Percentiles rank a stretch among this genome's conserved stretches.
Conservation (phyloP, 495 filamentous ascomycete genomes). For the Pyrenopolyporus hunteri region DNA sequence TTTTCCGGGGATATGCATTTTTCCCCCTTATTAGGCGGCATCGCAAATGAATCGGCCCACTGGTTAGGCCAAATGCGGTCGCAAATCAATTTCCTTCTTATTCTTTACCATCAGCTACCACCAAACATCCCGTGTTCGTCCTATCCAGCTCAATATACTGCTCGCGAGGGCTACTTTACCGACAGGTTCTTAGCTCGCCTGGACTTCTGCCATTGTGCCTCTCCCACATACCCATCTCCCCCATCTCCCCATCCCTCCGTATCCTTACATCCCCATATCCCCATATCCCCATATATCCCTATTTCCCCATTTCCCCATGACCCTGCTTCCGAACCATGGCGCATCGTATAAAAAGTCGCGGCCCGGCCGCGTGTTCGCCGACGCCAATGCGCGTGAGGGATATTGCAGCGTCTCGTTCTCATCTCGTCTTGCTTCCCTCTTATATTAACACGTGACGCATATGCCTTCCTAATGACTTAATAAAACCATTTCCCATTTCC, state of each 20-base stretch:
- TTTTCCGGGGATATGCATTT: conserved; percentile 39
- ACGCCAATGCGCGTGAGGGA: conserved; percentile 19
- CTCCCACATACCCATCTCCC: neutral
- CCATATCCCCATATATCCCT: neutral
- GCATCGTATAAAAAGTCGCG: conserved; percentile 33
- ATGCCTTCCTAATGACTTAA: conserved; percentile 11
- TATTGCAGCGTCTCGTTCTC: conserved; percentile 27
- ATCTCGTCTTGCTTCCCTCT: conserved; percentile 19
- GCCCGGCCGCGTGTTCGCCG: conserved; percentile 26
- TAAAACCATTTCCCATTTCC: conserved; percentile 33
- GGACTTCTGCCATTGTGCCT: conserved; percentile 26
- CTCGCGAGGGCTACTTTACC: conserved; percentile 27
- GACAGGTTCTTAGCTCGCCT: conserved; percentile 26
- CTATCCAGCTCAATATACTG: conserved; percentile 28
- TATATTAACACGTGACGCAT: conserved; percentile 33
- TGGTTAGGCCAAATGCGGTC: conserved; percentile 28
- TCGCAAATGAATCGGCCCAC: conserved; percentile 41
- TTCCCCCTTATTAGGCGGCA: conserved; percentile 40
- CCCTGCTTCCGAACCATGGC: conserved; percentile 15
- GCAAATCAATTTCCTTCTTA: conserved; percentile 36
- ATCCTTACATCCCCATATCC: neutral
- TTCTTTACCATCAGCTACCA: conserved; percentile 17
- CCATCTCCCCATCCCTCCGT: neutral
- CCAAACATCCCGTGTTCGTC: conserved; percentile 21
- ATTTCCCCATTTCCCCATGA: neutral